Base-by-base conservation (phyloP, 2,329 filamentous ascomycete species). In the Colletotrichum gigasporum region DNA sequence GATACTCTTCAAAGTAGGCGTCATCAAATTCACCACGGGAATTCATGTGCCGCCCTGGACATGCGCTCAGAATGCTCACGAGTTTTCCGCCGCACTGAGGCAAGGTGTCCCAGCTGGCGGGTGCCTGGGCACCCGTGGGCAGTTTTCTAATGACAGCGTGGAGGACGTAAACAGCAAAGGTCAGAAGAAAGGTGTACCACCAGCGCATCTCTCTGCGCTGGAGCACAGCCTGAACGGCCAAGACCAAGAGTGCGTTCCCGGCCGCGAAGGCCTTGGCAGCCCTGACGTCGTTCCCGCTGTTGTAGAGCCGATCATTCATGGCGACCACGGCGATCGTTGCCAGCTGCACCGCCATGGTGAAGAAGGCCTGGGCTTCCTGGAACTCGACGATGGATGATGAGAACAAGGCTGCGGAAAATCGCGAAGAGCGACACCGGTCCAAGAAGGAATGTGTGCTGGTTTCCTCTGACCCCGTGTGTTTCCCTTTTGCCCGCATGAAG, bases 361-460 rank as follows among this genome's bases (percentile, higher is more conserved):
- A 70, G 42, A 68, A 72, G 9, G 64, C 60, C 45, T 72, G 70
- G 0, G 70, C 60, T 39, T 73, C 71, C 32, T 73, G 71, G 26
- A 65, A 61, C 32, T 65, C 62, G 3, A 60, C 18, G 30, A 65
- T 35, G 14, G 56, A 10, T 2, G 56, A 10, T 2, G 50, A 61
- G 10, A 44, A 45, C 20, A 62, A 16, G 16, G 61, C 61, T 1
- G 35, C 47, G 14, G 39, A 45, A 8, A 60, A 37, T 10, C 47
- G 37, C 2, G 61, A 60, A 1, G 45, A 35, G 7, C 54, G 45
- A 3, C 53, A 24, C 9, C 47, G 37, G 4, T 24, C 2, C 9
- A 69, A 22, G 47, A 30, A n/a, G n/a, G 26, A 51, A 22, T 22
- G 41, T 4, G 14, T 9, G 11, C 41, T 5, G 9, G 16, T 20